Percentiles rank a stretch among this genome's conserved stretches.
phyloP scores from a whole-genome alignment of 805 yeast species.

The Saccharomycopsis guyanensis region DNA sequence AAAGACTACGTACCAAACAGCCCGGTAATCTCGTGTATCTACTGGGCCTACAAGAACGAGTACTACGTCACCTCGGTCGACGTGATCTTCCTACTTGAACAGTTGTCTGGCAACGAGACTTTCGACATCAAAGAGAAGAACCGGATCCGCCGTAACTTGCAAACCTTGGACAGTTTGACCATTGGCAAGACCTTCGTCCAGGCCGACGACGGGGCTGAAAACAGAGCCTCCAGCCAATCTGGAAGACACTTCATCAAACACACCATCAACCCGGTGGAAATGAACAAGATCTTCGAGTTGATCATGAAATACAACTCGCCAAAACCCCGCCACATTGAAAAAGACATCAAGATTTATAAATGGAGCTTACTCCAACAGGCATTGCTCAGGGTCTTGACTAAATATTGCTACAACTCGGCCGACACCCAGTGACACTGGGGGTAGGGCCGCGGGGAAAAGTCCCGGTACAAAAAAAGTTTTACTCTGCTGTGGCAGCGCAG shows the following conservation, averaged over 20 bases:
- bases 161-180: slow-evolving; percentile 55
- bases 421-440: too few species aligned
- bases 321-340: slow-evolving; percentile 61
- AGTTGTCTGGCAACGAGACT: slow-evolving; percentile 38
- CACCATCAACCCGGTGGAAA: slow-evolving; percentile 13
- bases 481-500: too few species aligned
- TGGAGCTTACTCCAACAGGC: slow-evolving; percentile 52
- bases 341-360: slow-evolving; percentile 58
- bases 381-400: slow-evolving; percentile 46
- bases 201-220: background rate
- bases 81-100: slow-evolving; percentile 49
- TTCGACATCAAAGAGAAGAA: slow-evolving; percentile 65
- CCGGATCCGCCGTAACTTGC: slow-evolving; percentile 58
- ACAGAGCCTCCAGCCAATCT: background rate
- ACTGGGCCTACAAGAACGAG: slow-evolving; percentile 38
- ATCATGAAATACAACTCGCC: slow-evolving; percentile 59
- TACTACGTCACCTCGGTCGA: slow-evolving; percentile 55
- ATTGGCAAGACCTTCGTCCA: slow-evolving; percentile 38
- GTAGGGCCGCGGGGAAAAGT: too few species aligned
- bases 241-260: slow-evolving; percentile 18
- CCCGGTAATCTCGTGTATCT: slow-evolving; percentile 51
- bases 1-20: slow-evolving; percentile 32
- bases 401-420: slow-evolving; percentile 31
- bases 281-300: slow-evolving; percentile 32
- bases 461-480: too few species aligned